These are phyloP conservation scores for Aeschynomene evenia DNA, from an alignment of 306 rosid genomes.

Conservation along the genomic window DNA sequence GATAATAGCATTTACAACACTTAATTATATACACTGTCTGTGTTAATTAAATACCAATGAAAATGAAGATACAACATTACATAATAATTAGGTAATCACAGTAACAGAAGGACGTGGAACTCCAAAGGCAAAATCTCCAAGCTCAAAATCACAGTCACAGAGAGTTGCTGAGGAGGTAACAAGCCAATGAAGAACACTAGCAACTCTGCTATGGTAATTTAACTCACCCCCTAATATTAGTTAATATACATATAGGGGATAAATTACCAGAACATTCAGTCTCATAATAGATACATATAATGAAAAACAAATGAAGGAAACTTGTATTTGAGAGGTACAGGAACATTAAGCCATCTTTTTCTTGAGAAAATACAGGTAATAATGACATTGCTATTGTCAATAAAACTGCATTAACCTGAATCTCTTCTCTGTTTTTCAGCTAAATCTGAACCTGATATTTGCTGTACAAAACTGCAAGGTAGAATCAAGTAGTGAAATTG, in stretches of 20 bases:
- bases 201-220: conserved; percentile 26
- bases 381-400: conserved; percentile 16
- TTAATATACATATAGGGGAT: conserved; percentile 51
- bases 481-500: conserved; percentile 7
- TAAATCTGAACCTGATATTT: conserved; percentile 53
- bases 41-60: background rate
- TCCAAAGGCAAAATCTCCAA: conserved; percentile 26
- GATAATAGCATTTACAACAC: conserved; percentile 4
- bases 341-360: conserved; percentile 24
- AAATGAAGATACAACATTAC: background rate
- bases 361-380: conserved; percentile 20
- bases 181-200: conserved; percentile 22
- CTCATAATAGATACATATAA: conserved; percentile 9
- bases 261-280: conserved; percentile 33
- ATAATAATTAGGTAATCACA: background rate
- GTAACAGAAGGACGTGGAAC: background rate
- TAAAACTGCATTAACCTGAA: conserved; percentile 30
- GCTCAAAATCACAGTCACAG: conserved; percentile 16
- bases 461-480: conserved; percentile 69
- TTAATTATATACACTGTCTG: background rate
- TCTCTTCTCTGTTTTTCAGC: conserved; percentile 44
- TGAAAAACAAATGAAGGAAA: conserved; percentile 28
- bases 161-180: conserved; percentile 29
- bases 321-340: conserved; percentile 30
- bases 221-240: conserved; percentile 42